A percentile compares a stretch with the other conserved stretches of the same genome.
Conservation (phyloP, 2,329 filamentous ascomycete species). For the Basipetospora chlamydospora region DNA sequence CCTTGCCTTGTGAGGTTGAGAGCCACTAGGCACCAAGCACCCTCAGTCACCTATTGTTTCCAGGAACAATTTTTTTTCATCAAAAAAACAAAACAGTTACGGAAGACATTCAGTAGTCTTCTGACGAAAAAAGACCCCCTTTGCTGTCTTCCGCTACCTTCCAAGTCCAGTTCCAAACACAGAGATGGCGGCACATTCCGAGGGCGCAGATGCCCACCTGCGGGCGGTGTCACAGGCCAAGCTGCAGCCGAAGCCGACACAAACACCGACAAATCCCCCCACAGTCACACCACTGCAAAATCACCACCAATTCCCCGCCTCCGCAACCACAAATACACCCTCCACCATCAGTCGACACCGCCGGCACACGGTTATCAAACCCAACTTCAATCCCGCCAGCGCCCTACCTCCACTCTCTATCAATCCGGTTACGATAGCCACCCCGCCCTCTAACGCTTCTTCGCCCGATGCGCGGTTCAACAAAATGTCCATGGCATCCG, state of each 20-base stretch:
- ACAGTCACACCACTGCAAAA: constrained; percentile 1
- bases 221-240: constrained; percentile 4
- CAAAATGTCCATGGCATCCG: constrained; percentile 32
- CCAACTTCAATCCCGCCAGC: constrained; percentile 13
- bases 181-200: too few species aligned
- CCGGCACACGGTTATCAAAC: too few species aligned
- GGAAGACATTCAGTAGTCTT: too few species aligned
- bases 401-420: constrained; percentile 10
- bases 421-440: constrained; percentile 12
- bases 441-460: constrained; percentile 15
- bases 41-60: too few species aligned
- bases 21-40: too few species aligned
- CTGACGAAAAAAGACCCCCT: too few species aligned
- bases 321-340: constrained; percentile 7
- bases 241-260: background rate
- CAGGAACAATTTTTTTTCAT: too few species aligned
- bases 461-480: constrained; percentile 22
- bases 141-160: too few species aligned
- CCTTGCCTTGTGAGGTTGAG: too few species aligned
- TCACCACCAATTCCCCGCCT: constrained; percentile 6
- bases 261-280: too few species aligned
- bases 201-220: background rate
- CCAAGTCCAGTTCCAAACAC: too few species aligned
- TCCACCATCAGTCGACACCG: constrained; percentile 11
- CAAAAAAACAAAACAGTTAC: too few species aligned